A percentile compares a stretch with the other conserved stretches of the same genome.
Evolutionary conservation across 192 early-diverging fungal species (phyloP).

Genomic region (Podila verticillata): DNA sequence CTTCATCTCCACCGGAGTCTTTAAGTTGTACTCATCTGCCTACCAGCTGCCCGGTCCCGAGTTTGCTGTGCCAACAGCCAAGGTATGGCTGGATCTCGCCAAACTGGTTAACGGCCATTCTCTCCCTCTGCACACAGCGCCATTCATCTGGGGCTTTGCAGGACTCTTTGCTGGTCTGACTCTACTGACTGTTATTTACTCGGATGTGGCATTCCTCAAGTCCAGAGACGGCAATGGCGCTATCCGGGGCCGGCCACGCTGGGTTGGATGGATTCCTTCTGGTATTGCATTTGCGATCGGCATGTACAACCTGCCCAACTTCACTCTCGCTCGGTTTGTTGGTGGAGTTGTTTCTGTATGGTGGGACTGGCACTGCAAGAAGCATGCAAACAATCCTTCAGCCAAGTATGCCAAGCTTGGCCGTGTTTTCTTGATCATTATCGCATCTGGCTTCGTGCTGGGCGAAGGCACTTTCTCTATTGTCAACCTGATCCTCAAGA

Average conservation of each 20-base stretch:
- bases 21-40: constrained; percentile 70
- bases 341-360: constrained; percentile 63
- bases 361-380: constrained; percentile 59
- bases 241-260: constrained; percentile 21
- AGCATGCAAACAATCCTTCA: constrained; percentile 8
- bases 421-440: constrained; percentile 73
- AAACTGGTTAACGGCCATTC: constrained; percentile 80
- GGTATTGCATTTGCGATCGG: constrained; percentile 85
- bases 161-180: constrained; percentile 61
- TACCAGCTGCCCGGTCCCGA: constrained; percentile 76
- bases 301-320: constrained; percentile 82
- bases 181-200: constrained; percentile 47
- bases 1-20: constrained; percentile 75
- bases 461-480: constrained; percentile 81
- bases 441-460: constrained; percentile 79
- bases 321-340: constrained; percentile 76
- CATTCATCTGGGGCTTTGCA: constrained; percentile 67
- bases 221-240: not conserved
- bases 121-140: constrained; percentile 69
- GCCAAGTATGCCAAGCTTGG: constrained; percentile 50
- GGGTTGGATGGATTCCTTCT: constrained; percentile 67
- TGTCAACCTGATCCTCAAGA: constrained; percentile 62
- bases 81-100: constrained; percentile 84
- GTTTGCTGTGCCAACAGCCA: constrained; percentile 78
- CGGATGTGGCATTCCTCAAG: constrained; percentile 13